Percentiles rank a stretch among this genome's conserved stretches.
Evolutionary conservation across 345 rosid genomes (phyloP).

Genomic region (Salix purpurea): DNA sequence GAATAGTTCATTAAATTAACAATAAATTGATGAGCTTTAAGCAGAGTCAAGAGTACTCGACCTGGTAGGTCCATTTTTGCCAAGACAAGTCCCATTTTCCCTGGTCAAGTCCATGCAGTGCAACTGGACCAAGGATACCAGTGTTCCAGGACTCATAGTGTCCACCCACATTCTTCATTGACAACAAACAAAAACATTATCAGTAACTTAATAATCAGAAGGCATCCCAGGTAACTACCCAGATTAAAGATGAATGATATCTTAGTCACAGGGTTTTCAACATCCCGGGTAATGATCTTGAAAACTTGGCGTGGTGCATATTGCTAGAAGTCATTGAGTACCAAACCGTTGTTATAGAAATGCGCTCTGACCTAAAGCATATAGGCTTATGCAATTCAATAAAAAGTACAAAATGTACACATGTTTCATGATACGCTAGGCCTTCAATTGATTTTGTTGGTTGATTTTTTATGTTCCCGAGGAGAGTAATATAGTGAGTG

Average conservation of each 20-base stretch:
- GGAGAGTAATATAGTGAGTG: not conserved
- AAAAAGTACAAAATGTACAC: not conserved
- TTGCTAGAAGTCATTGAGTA: not conserved
- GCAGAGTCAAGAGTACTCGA: conserved; percentile 19
- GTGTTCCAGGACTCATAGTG: conserved; percentile 94
- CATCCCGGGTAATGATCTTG: not conserved
- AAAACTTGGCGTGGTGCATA: not conserved
- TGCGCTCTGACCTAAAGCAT: not conserved
- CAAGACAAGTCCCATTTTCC: conserved; percentile 89
- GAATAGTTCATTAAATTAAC: not conserved
- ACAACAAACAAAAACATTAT: conserved; percentile 1
- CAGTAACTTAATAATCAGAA: not conserved
- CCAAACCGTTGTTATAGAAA: not conserved
- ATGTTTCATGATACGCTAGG: not conserved
- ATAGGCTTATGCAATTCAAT: not conserved
- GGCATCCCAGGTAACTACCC: not conserved
- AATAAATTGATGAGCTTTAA: not conserved
- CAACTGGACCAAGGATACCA: conserved; percentile 95
- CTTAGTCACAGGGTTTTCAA: not conserved
- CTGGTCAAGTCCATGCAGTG: conserved; percentile 77
- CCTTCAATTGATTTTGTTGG: not conserved
- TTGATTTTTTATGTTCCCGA: not conserved
- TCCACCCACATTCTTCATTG: conserved; percentile 80
- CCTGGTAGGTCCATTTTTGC: conserved; percentile 99
- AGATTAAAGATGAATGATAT: not conserved